These are phyloP conservation scores for maize (Zea mays) DNA, from an alignment of 176 grass and related monocot species.

Conservation along the genomic window DNA sequence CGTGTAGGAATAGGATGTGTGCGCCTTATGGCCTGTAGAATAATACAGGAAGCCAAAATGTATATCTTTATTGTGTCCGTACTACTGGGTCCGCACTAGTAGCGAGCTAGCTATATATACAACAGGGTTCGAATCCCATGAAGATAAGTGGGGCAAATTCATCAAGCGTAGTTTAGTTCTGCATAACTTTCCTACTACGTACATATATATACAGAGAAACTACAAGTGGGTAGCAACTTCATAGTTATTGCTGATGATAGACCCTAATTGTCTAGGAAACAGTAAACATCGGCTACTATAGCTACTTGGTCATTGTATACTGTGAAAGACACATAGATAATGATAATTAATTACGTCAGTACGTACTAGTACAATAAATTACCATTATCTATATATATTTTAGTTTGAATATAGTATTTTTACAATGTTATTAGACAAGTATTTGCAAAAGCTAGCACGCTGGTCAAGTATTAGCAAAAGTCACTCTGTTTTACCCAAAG, in stretches of 20 bases:
- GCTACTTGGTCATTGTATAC: not conserved
- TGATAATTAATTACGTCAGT: not conserved
- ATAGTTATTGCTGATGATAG: not conserved
- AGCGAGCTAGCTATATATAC: slow-evolving; percentile 5
- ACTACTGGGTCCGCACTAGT: not conserved
- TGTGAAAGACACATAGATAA: not conserved
- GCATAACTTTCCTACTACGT: not conserved
- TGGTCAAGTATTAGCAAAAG: too few relatives aligned
- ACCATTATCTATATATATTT: not conserved
- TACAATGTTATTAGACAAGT: not conserved
- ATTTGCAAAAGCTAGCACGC: not conserved
- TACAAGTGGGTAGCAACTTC: not conserved
- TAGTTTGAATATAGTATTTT: not conserved
- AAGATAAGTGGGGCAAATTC: not conserved
- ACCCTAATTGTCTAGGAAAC: not conserved
- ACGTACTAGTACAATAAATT: not conserved
- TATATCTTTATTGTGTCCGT: not conserved
- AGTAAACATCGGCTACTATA: not conserved
- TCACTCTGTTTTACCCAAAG: too few relatives aligned
- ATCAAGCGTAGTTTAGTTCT: not conserved
- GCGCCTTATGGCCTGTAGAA: not conserved
- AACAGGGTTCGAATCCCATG: slow-evolving; percentile 25
- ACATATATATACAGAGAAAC: not conserved
- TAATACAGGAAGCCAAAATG: not conserved
- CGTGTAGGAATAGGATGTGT: not conserved